Percentiles rank a stretch among this genome's conserved stretches.
Evolutionary conservation across 768 basidiomycete species (phyloP).

Genomic region (Lactifluus subvellereus): DNA sequence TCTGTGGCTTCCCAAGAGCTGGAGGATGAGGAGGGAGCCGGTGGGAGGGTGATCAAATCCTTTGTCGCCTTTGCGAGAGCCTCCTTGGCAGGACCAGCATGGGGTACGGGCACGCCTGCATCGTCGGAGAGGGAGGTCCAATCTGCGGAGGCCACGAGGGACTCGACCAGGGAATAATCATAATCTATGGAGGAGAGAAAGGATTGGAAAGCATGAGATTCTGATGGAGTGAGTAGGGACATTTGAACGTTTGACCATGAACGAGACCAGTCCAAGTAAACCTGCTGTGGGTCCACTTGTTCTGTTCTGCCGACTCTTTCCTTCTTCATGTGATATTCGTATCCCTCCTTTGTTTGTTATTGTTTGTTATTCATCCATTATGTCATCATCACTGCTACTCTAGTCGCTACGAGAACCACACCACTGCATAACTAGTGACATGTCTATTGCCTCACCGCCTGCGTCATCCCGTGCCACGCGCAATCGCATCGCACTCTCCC

Average conservation of each 20-base stretch:
- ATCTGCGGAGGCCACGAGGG: slow-evolving; percentile 22
- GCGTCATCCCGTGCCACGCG: slow-evolving; percentile 6
- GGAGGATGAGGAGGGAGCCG: slow-evolving; percentile 5
- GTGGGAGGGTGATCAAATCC: slow-evolving; percentile 72
- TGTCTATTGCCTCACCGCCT: background rate
- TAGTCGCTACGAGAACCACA: background rate
- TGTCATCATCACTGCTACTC: background rate
- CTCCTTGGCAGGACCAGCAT: slow-evolving; percentile 41
- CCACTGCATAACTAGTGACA: background rate
- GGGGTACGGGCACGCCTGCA: slow-evolving; percentile 39
- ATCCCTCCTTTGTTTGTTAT: slow-evolving; percentile 7
- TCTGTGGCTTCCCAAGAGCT: slow-evolving; percentile 35
- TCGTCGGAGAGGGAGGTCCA: slow-evolving; percentile 35
- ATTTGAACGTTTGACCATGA: slow-evolving; percentile 18
- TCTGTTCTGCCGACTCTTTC: background rate
- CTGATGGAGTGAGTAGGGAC: slow-evolving; percentile 24
- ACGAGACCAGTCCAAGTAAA: slow-evolving; percentile 17
- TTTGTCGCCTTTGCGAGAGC: slow-evolving; percentile 75
- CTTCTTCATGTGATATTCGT: slow-evolving; percentile 22
- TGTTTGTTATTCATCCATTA: slow-evolving; percentile 3
- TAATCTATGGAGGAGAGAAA: slow-evolving; percentile 26
- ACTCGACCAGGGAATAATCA: slow-evolving; percentile 24
- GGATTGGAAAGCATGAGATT: slow-evolving; percentile 25
- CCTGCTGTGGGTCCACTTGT: background rate
- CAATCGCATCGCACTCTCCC: slow-evolving; percentile 11